Evolutionary conservation across 345 rosid genomes (phyloP).

Genomic region (Gossypium ekmanianum): DNA sequence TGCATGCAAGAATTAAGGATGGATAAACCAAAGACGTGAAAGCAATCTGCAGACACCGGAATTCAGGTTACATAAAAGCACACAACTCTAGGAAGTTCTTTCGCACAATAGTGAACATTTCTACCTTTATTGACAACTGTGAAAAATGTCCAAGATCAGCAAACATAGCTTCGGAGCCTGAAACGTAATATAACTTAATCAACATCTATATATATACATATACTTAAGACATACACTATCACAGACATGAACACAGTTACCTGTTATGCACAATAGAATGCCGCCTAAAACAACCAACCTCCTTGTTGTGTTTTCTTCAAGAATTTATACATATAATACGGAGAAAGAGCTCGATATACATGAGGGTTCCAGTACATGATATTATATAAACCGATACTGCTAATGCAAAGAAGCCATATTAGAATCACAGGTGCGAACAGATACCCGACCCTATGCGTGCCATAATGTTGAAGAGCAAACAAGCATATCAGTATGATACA

Average conservation of each 20-base stretch:
- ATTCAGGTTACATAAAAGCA: neutral
- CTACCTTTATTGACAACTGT: conserved; percentile 82
- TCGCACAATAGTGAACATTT: neutral
- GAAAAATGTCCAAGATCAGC: conserved; percentile 99
- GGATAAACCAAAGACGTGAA: conserved; percentile 91
- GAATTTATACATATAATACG: conserved; percentile 85
- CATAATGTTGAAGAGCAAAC: conserved; percentile 78
- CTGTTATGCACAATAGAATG: conserved; percentile 91
- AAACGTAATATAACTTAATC: neutral
- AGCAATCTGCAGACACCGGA: conserved; percentile 62
- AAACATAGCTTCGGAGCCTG: conserved; percentile 99
- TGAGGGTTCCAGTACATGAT: conserved; percentile 86
- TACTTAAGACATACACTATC: neutral
- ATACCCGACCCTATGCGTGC: conserved; percentile 74
- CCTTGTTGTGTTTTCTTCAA: conserved; percentile 75
- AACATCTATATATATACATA: neutral
- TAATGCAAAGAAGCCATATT: conserved; percentile 69
- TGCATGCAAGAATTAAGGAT: conserved; percentile 85
- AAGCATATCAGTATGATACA: conserved; percentile 58
- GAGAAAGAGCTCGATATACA: conserved; percentile 86
- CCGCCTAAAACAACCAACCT: conserved; percentile 98
- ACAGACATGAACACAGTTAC: conserved; percentile 28
- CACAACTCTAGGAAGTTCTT: neutral
- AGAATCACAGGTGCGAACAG: conserved; percentile 68
- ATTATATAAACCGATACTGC: conserved; percentile 79